Evolutionary conservation across 2,329 filamentous ascomycete genomes (phyloP).

Genomic region (Chrysoporthe puriensis): DNA sequence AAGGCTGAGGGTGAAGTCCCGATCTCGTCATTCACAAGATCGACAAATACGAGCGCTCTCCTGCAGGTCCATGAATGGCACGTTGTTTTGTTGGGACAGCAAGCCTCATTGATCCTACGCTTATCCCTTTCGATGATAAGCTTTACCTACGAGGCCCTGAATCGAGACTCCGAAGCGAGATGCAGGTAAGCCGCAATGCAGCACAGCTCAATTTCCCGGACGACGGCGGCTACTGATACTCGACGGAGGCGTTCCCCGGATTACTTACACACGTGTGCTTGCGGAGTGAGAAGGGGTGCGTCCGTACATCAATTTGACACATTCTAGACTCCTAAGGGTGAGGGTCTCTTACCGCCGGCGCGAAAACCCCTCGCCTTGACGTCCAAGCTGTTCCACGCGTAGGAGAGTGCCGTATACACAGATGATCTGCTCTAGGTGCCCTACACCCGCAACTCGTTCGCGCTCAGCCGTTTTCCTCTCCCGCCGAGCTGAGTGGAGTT

Average conservation of each 20-base stretch:
- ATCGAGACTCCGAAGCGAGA: background rate
- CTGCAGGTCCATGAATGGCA: background rate
- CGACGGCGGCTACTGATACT: background rate
- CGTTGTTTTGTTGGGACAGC: constrained; percentile 9
- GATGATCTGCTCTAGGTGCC: background rate
- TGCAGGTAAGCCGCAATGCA: constrained; percentile 3
- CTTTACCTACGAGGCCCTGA: background rate
- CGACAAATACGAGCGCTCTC: background rate
- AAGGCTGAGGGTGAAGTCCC: background rate
- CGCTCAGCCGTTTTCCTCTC: background rate
- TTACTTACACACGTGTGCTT: background rate
- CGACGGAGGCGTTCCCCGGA: background rate
- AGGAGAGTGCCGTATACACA: background rate
- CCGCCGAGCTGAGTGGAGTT: background rate
- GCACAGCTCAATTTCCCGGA: constrained; percentile 1
- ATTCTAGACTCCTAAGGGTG: background rate
- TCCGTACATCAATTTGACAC: background rate
- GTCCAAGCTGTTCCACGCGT: background rate
- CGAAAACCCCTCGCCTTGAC: background rate
- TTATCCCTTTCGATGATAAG: constrained; percentile 2
- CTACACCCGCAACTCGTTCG: background rate
- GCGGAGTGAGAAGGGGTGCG: background rate
- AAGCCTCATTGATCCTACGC: constrained; percentile 4
- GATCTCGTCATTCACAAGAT: background rate
- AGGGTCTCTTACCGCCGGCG: background rate